Evolutionary conservation across 768 basidiomycete genomes (phyloP).

Genomic region (Imleria badia): DNA sequence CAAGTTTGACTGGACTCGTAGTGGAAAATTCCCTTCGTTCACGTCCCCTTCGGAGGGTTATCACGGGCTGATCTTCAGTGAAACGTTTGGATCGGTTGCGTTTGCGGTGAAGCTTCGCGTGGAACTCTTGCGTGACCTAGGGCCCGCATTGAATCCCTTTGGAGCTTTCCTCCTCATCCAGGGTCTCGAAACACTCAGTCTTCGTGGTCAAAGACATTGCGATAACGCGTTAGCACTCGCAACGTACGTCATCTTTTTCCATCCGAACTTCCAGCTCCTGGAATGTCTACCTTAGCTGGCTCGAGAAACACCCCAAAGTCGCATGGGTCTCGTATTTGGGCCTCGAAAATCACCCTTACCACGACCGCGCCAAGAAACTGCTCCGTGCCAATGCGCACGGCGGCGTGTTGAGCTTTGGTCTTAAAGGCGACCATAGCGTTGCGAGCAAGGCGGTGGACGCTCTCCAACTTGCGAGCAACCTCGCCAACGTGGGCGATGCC

Average conservation of each 20-base stretch:
- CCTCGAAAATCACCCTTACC: conserved; percentile 56
- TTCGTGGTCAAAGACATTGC: conserved; percentile 57
- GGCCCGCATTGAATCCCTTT: conserved; percentile 54
- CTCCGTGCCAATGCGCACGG: conserved; percentile 57
- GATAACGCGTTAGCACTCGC: conserved; percentile 58
- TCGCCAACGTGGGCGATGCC: conserved; percentile 70
- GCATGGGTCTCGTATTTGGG: conserved; percentile 82
- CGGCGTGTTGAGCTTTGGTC: conserved; percentile 76
- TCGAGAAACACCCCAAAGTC: conserved; percentile 63
- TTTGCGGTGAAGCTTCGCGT: conserved; percentile 53
- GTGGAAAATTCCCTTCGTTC: conserved; percentile 56
- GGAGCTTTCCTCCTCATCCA: conserved; percentile 57
- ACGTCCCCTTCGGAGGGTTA: conserved; percentile 57
- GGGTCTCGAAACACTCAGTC: conserved; percentile 61
- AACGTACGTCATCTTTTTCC: conserved; percentile 21
- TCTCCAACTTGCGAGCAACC: conserved; percentile 66
- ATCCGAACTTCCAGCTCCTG: not conserved
- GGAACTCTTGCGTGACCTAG: conserved; percentile 53
- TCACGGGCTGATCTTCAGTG: conserved; percentile 50
- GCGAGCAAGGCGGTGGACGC: conserved; percentile 68
- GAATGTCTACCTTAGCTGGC: conserved; percentile 34
- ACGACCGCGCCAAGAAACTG: conserved; percentile 55
- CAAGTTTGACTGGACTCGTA: conserved; percentile 55
- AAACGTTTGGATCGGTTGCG: conserved; percentile 50
- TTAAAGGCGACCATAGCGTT: conserved; percentile 52